These are phyloP conservation scores for Candida rishiriensis DNA, from an alignment of 805 yeast species.

Conservation along the genomic window DNA sequence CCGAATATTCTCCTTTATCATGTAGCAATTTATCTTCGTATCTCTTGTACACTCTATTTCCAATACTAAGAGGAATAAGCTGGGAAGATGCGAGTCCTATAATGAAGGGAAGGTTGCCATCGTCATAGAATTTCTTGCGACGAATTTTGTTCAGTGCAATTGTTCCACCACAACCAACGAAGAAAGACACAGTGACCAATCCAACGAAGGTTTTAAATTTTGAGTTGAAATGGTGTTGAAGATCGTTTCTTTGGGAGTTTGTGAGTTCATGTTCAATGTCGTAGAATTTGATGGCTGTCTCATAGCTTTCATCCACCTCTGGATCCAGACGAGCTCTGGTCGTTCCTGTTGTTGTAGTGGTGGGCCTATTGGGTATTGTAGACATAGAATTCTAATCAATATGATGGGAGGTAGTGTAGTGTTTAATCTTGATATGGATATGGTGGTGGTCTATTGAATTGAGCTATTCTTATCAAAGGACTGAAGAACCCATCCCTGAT, in stretches of 20 bases:
- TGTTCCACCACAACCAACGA: background rate
- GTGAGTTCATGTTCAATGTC: background rate
- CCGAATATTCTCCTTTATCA: constrained; percentile 19
- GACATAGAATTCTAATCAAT: no score
- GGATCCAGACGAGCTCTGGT: no score
- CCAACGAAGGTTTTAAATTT: background rate
- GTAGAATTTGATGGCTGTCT: background rate
- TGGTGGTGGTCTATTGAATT: no score
- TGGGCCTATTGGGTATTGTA: no score
- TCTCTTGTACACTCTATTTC: background rate
- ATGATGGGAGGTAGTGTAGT: no score
- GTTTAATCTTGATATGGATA: no score
- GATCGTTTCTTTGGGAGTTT: background rate
- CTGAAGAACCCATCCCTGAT: no score
- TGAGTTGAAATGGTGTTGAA: background rate
- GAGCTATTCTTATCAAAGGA: no score
- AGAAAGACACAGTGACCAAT: background rate
- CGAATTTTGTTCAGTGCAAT: background rate
- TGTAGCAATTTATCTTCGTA: background rate
- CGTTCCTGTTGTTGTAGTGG: no score
- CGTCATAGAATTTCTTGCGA: background rate
- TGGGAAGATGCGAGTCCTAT: background rate
- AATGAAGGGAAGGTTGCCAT: background rate
- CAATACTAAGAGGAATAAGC: background rate
- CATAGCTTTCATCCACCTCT: background rate